phyloP scores from a whole-genome alignment of 768 basidiomycete species.

The Lactarius vividus region DNA sequence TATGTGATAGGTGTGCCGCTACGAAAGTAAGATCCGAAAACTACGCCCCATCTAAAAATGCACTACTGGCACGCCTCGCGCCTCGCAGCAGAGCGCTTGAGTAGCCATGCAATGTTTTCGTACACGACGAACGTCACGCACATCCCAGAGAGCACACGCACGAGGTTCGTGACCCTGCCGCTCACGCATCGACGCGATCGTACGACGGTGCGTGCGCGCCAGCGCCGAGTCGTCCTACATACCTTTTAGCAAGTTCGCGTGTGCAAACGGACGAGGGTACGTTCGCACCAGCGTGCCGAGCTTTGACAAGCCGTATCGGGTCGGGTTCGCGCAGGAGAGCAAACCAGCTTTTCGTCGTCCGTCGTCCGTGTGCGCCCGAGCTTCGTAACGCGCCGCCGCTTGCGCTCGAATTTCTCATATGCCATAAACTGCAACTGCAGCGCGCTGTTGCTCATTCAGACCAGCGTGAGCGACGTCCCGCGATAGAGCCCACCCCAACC shows the following conservation, averaged over 20 bases:
- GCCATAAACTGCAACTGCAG: not conserved
- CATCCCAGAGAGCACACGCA: no score
- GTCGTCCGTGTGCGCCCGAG: not conserved
- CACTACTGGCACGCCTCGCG: constrained; percentile 30
- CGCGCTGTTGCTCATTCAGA: not conserved
- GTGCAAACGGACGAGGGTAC: no score
- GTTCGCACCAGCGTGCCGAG: not conserved
- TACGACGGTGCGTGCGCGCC: not conserved
- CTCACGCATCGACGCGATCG: not conserved
- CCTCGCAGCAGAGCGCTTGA: not conserved
- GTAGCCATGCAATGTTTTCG: no score
- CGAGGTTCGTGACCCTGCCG: no score
- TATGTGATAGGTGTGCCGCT: no score
- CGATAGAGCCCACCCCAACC: not conserved
- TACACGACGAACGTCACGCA: no score
- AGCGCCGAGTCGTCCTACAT: not conserved
- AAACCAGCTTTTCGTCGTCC: not conserved
- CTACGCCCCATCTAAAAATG: no score
- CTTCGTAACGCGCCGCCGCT: not conserved
- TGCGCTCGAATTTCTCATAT: not conserved
- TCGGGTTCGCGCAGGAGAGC: no score
- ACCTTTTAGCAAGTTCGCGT: not conserved
- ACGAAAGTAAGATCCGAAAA: no score
- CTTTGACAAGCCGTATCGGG: not conserved
- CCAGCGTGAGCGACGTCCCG: not conserved